Evolutionary conservation across 2,329 filamentous ascomycete species (phyloP), one percentile per base, ranked within the genome.

Genomic region (Aspergillus amoenus): DNA sequence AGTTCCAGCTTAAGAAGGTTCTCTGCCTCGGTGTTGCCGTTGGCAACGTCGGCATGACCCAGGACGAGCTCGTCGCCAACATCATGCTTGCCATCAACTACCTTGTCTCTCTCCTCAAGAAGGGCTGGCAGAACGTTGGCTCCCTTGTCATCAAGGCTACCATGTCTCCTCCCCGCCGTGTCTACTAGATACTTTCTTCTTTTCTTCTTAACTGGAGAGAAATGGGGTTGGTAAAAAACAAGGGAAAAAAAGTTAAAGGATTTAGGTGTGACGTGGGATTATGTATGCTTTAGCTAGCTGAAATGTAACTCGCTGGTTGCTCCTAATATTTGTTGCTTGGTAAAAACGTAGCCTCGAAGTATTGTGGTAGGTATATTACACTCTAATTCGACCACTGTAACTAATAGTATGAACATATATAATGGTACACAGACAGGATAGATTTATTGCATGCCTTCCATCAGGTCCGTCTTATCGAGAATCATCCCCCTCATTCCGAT

Each of bases 1-100:
- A 99, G 89, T 99, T 99, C 90, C 93, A 99, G 88, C 87, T 99
- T 76, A 99, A 99, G 91, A 99, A 99, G 91, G 94, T 99, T 79
- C 87, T 99, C 72, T 99, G 94, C 87, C 93, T 99, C 88, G 94
- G 93, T 89, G 93, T 97, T 78, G 94, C 94, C 72, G 91, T 99
- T 76, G 94, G 94, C 78, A 96, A 99, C 82, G 94, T 99, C 73
- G 92, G 88, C 74, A 99, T 99, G 94, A 89, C 86, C 67, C 84
- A 91, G 83, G 94, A 99, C 76, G 91, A 97, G 85, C 84, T 99
- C 70, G 88, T 99, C 70, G 90, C 86, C 78, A 99, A 99, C 89
- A 93, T 97, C 83, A 99, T 99, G 94, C 83, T 99, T 84, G 87
- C 93, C 82, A 97, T 99, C 89, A 99, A 99, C 90, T 99, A 99